These are phyloP conservation scores for Arachnopeziza araneosa DNA, from an alignment of 2,329 filamentous ascomycete species.

Conservation along the genomic window DNA sequence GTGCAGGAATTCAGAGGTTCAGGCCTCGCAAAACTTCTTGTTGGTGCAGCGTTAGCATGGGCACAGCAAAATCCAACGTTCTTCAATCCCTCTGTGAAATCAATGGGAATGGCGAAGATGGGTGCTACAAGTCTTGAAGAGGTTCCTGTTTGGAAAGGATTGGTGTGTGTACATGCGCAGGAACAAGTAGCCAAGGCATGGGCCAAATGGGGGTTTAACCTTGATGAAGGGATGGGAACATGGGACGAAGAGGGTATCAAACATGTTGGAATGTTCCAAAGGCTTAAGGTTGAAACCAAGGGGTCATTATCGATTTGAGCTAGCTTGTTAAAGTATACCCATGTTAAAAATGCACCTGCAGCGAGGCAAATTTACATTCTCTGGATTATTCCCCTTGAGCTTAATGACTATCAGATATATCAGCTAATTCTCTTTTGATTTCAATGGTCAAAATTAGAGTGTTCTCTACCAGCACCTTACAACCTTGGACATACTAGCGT, in stretches of 20 bases:
- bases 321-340: too few species aligned
- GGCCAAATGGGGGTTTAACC: constrained; percentile 64
- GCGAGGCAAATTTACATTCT: too few species aligned
- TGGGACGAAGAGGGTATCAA: constrained; percentile 83
- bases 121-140: constrained; percentile 35
- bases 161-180: constrained; percentile 78
- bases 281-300: constrained; percentile 34
- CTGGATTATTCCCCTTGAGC: too few species aligned
- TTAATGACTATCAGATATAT: too few species aligned
- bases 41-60: constrained; percentile 65
- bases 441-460: too few species aligned
- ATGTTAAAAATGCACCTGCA: too few species aligned
- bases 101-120: constrained; percentile 39
- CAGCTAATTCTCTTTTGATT: too few species aligned
- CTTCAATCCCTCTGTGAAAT: constrained; percentile 42
- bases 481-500: too few species aligned
- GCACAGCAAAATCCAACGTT: constrained; percentile 52
- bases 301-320: background rate
- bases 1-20: constrained; percentile 58
- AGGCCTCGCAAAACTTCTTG: constrained; percentile 59
- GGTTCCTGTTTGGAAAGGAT: constrained; percentile 64
- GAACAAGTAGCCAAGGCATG: constrained; percentile 59
- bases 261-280: constrained; percentile 76
- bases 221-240: constrained; percentile 65
- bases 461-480: too few species aligned